Evolutionary conservation across 2,329 filamentous ascomycete species (phyloP).

Genomic region (Neonectria ditissima): DNA sequence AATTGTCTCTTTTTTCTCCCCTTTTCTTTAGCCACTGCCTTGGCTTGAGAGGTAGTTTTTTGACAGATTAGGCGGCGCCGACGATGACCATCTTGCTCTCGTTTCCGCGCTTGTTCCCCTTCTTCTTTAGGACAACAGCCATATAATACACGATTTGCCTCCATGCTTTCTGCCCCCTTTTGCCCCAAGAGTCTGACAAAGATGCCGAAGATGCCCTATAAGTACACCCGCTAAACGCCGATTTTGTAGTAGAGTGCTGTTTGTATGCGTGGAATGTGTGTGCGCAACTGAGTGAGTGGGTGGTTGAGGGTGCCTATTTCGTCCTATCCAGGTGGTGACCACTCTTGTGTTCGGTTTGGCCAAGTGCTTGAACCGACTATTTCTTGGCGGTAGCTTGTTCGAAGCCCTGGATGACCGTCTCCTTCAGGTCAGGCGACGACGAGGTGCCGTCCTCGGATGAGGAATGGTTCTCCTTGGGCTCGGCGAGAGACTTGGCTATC

Average conservation of each 20-base stretch:
- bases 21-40: background rate
- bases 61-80: slow-evolving; percentile 12
- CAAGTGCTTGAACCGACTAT: slow-evolving; percentile 32
- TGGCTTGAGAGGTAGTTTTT: background rate
- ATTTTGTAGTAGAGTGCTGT: slow-evolving; percentile 40
- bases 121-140: slow-evolving; percentile 29
- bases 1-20: background rate
- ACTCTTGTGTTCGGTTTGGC: background rate
- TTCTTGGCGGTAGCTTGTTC: slow-evolving; percentile 51
- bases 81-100: slow-evolving; percentile 19
- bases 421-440: slow-evolving; percentile 49
- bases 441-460: slow-evolving; percentile 32
- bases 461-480: slow-evolving; percentile 44
- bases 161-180: slow-evolving; percentile 17
- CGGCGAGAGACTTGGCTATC: slow-evolving; percentile 66
- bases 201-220: slow-evolving; percentile 40
- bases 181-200: slow-evolving; percentile 31
- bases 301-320: slow-evolving; percentile 16
- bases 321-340: slow-evolving; percentile 2
- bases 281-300: slow-evolving; percentile 34
- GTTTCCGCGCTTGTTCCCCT: slow-evolving; percentile 28
- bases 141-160: slow-evolving; percentile 41
- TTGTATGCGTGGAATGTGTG: slow-evolving; percentile 25
- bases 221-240: slow-evolving; percentile 48
- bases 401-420: slow-evolving; percentile 56